Evolutionary conservation across 169 alveolate species (phyloP), one percentile per base, ranked within the genome.

Genomic region (Cryptosporidium sp.): DNA sequence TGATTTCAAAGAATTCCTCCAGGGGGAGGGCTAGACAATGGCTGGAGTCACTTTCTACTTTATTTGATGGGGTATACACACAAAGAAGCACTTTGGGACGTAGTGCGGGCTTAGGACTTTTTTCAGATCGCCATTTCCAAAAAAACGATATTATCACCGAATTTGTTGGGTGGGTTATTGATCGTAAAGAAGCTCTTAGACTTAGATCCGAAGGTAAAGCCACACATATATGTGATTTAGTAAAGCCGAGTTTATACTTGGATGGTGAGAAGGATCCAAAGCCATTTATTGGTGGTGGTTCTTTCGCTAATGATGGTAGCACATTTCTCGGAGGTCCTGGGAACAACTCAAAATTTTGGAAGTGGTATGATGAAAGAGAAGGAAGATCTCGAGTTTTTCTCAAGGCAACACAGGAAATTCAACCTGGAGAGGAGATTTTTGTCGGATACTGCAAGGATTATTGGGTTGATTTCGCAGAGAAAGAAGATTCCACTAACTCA

Each of bases 91-190:
- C 93, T 33, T 91, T 92, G 21, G 94, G 94, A 21, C 31, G 94
- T n/a, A 92, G 55, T 39, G 86, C 89, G 33, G 94, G 94, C 14
- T 84, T 92, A 35, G 94, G 94, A 4, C 86, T 92, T 12, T 92
- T 92, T 70, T 92, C 93, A 31, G 91, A 73, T 21, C 92, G 93
- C 21, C 74, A 69, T 29, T 87, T 92, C 41, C 69, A 48, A 16
- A 92, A 84, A 69, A 87, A 87, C 29, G 74, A 74, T 8, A 71
- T 92, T 29, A 85, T 92, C 33, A 92, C 94, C 0, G 94, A 92
- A 84, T 92, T 92, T 67, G 94, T 92, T 70, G 94, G 94, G 55
- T 92, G 94, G 94, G 84, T 92, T 8, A 92, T 91, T 39, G 92
- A 92, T 39, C 51, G 94, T 3, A 92, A 92, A 33, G 89, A 89